phyloP scores from a whole-genome alignment of 495 filamentous ascomycete species.

The Oleoguttula mirabilis region DNA sequence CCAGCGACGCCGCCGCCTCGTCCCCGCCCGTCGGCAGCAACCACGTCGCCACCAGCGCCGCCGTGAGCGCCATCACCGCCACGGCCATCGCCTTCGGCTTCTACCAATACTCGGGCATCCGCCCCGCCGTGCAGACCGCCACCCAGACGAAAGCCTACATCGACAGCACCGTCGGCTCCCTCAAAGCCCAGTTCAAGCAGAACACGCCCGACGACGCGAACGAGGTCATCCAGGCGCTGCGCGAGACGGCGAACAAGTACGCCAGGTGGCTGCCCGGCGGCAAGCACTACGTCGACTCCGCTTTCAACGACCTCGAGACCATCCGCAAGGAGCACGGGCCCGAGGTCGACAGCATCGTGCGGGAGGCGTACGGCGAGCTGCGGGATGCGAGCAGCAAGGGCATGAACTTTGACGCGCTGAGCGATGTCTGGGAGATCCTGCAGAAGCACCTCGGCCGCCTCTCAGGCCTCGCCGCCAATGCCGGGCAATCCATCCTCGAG shows the following conservation, averaged over 20 bases:
- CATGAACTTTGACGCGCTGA: constrained; percentile 39
- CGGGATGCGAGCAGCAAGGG: constrained; percentile 39
- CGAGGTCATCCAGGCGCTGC: constrained; percentile 45
- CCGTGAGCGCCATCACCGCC: constrained; percentile 41
- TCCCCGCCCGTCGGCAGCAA: background rate
- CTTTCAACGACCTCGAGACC: constrained; percentile 51
- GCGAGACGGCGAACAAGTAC: constrained; percentile 46
- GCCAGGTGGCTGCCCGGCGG: constrained; percentile 57
- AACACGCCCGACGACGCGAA: constrained; percentile 46
- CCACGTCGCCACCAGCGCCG: constrained; percentile 31
- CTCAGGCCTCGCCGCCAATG: constrained; percentile 42
- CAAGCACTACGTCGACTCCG: constrained; percentile 44
- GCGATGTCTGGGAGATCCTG: constrained; percentile 41
- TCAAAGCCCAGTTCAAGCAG: constrained; percentile 35
- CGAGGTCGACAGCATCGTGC: constrained; percentile 51
- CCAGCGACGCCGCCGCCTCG: background rate
- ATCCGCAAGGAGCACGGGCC: constrained; percentile 45
- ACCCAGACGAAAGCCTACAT: constrained; percentile 42
- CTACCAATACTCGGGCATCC: constrained; percentile 50
- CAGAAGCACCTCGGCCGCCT: constrained; percentile 40
- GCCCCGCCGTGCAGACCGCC: constrained; percentile 39
- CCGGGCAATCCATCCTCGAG: constrained; percentile 45
- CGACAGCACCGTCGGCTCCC: constrained; percentile 34
- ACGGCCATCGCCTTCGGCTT: constrained; percentile 38
- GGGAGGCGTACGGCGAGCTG: constrained; percentile 47